Percentiles rank a stretch among this genome's conserved stretches.
Conservation (phyloP, 2,329 filamentous ascomycete species). For the Balansia obtecta region DNA sequence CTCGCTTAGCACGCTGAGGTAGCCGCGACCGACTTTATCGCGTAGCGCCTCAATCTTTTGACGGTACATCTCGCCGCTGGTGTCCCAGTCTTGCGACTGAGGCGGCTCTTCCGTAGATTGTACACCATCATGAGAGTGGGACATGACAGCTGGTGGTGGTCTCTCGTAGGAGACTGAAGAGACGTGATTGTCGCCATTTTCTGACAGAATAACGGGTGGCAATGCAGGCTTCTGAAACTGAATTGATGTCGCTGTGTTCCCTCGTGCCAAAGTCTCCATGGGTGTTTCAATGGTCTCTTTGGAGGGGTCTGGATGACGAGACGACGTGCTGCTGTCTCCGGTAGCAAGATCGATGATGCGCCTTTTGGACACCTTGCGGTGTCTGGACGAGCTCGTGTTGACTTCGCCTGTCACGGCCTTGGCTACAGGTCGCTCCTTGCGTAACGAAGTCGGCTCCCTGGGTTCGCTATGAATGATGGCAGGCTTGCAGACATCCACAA, state of each 20-base stretch:
- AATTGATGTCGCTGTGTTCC: slow-evolving; percentile 34
- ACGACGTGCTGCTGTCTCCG: slow-evolving; percentile 25
- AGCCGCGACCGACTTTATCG: slow-evolving; percentile 74
- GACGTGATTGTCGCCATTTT: slow-evolving; percentile 18
- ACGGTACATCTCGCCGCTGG: slow-evolving; percentile 66
- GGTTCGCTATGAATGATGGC: slow-evolving; percentile 41
- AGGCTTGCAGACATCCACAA: slow-evolving; percentile 57
- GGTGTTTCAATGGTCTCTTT: slow-evolving; percentile 11
- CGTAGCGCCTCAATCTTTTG: slow-evolving; percentile 80
- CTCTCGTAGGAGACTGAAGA: neutral
- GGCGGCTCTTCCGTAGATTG: slow-evolving; percentile 9
- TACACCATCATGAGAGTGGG: neutral
- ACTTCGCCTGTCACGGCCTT: slow-evolving; percentile 45
- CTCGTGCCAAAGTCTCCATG: slow-evolving; percentile 12
- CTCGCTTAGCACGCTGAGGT: slow-evolving; percentile 76
- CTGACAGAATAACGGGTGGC: slow-evolving; percentile 18
- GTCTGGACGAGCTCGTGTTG: slow-evolving; percentile 46
- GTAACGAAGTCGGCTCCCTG: slow-evolving; percentile 38
- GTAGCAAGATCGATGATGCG: slow-evolving; percentile 54
- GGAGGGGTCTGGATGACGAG: slow-evolving; percentile 14
- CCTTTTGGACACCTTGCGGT: slow-evolving; percentile 46
- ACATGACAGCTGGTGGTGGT: neutral
- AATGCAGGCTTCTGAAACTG: slow-evolving; percentile 24
- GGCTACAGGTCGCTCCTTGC: slow-evolving; percentile 45
- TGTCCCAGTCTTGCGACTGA: slow-evolving; percentile 46